These are phyloP conservation scores for Kwoniella dendrophila DNA, from an alignment of 768 basidiomycete genomes.

Conservation along the genomic window DNA sequence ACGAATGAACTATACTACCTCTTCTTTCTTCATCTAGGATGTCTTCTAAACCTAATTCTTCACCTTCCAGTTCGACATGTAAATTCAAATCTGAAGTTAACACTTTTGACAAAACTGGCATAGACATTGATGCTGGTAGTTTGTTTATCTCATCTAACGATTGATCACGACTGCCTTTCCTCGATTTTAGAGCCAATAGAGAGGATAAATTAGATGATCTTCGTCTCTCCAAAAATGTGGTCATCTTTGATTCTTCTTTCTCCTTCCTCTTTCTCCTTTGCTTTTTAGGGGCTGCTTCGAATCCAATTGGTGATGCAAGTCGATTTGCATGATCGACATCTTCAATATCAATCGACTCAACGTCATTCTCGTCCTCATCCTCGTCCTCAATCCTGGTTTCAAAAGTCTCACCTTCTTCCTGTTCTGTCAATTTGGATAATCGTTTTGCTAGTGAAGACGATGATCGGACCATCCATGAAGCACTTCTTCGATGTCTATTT, in stretches of 20 bases:
- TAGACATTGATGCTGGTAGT: slow-evolving; percentile 10
- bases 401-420: slow-evolving; percentile 3
- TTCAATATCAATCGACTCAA: slow-evolving; percentile 2
- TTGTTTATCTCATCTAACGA: not conserved
- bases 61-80: not conserved
- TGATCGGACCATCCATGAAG: slow-evolving; percentile 10
- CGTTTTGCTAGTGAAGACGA: slow-evolving; percentile 9
- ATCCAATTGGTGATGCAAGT: not conserved
- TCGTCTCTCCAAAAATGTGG: not conserved
- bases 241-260: not conserved
- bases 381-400: no score
- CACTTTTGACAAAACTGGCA: slow-evolving; percentile 9
- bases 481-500: not conserved
- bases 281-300: not conserved
- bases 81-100: slow-evolving; percentile 4
- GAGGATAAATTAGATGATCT: slow-evolving; percentile 1
- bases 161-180: not conserved
- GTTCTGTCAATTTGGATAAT: slow-evolving; percentile 15
- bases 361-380: not conserved
- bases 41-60: slow-evolving; percentile 20
- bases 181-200: not conserved
- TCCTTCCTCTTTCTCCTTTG: not conserved
- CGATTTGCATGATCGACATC: slow-evolving; percentile 9
- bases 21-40: slow-evolving; percentile 19
- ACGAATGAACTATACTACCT: slow-evolving; percentile 13